Evolutionary conservation across 495 filamentous ascomycete genomes (phyloP).

Genomic region (Amniculicola lignicola): DNA sequence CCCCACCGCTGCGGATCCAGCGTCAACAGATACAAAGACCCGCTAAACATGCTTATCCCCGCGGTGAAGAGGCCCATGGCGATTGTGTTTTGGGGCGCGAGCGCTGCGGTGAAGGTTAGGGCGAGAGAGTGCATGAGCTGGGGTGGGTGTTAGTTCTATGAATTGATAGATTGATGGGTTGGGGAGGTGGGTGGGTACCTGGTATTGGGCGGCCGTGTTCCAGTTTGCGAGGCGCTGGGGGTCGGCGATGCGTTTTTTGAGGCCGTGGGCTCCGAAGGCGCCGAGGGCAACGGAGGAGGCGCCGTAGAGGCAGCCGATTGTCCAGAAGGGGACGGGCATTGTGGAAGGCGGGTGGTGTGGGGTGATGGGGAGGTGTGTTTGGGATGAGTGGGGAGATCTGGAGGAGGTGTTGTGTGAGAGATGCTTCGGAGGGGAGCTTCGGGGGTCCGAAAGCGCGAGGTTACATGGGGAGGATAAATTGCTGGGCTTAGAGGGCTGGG

Average conservation of each 20-base stretch:
- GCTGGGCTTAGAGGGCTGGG: too few relatives aligned
- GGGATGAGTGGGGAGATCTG: too few relatives aligned
- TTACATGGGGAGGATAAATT: too few relatives aligned
- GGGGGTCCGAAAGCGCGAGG: too few relatives aligned
- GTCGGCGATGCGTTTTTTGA: slow-evolving; percentile 56
- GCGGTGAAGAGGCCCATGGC: slow-evolving; percentile 43
- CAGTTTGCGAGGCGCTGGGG: slow-evolving; percentile 54
- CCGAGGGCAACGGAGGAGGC: slow-evolving; percentile 57
- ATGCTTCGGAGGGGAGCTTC: too few relatives aligned
- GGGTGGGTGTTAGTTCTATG: neutral
- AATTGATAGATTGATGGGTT: neutral
- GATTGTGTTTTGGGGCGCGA: slow-evolving; percentile 44
- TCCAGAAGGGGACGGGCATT: slow-evolving; percentile 49
- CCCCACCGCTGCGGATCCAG: slow-evolving; percentile 56
- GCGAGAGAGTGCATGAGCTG: slow-evolving; percentile 59
- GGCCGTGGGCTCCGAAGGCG: slow-evolving; percentile 62
- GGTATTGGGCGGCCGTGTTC: slow-evolving; percentile 60
- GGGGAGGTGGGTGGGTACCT: slow-evolving; percentile 42
- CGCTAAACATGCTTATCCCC: slow-evolving; percentile 55
- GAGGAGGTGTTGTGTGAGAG: too few relatives aligned
- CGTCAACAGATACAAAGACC: slow-evolving; percentile 57
- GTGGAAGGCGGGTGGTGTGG: too few relatives aligned
- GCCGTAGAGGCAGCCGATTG: slow-evolving; percentile 57
- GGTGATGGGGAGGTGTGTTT: too few relatives aligned
- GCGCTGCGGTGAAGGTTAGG: slow-evolving; percentile 51